phyloP scores from a whole-genome alignment of 352 stramenopile genomes.

The Globisporangium cederbergense region DNA sequence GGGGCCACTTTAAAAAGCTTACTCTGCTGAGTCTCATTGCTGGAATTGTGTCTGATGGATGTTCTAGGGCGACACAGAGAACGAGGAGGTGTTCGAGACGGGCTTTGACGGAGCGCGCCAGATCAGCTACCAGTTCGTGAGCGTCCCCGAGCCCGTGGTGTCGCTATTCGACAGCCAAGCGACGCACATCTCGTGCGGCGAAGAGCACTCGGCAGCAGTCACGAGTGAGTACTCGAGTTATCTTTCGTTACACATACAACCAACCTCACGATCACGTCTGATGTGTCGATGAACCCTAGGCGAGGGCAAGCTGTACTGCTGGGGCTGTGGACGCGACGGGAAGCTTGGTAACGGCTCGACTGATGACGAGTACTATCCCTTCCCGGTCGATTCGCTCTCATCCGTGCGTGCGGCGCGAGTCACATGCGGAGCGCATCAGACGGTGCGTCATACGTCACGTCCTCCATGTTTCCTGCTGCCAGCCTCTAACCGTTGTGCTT shows the following conservation, averaged over 20 bases:
- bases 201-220: constrained; percentile 64
- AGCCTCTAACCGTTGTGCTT: constrained; percentile 2
- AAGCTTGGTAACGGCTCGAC: constrained; percentile 63
- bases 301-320: constrained; percentile 65
- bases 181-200: constrained; percentile 49
- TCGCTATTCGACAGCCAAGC: constrained; percentile 48
- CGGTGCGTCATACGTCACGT: constrained; percentile 28
- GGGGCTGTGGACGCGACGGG: constrained; percentile 58
- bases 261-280: background rate
- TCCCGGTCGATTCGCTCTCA: constrained; percentile 45
- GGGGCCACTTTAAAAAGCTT: background rate
- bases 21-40: background rate
- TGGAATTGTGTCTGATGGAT: background rate
- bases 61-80: constrained; percentile 58
- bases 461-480: background rate
- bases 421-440: constrained; percentile 54
- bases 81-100: constrained; percentile 58
- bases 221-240: constrained; percentile 32
- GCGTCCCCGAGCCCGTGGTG: constrained; percentile 39
- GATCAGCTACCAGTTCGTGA: constrained; percentile 64
- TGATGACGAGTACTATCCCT: constrained; percentile 50
- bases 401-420: constrained; percentile 55
- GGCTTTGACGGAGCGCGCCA: constrained; percentile 66
- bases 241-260: background rate
- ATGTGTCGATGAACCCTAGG: constrained; percentile 17